phyloP scores from a whole-genome alignment of 106 monocot species.

The Dendrobium chrysotoxum region DNA sequence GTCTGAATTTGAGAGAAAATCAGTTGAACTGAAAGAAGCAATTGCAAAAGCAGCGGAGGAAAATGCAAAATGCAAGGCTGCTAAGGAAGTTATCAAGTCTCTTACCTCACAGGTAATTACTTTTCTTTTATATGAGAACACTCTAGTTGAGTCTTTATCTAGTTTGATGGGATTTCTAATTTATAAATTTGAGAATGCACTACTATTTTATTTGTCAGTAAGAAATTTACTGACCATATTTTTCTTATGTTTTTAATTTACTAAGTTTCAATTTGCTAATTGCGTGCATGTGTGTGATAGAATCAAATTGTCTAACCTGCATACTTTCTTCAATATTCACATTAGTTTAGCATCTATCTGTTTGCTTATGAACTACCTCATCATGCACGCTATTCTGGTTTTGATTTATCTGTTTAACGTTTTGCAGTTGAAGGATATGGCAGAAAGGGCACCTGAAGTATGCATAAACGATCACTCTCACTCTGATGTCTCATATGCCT shows the following conservation, averaged over 20 bases:
- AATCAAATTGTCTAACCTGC: too few species aligned
- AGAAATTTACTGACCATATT: background rate
- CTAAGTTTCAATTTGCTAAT: background rate
- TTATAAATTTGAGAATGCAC: background rate
- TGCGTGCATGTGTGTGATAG: background rate
- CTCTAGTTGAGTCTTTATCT: background rate
- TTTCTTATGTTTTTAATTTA: background rate
- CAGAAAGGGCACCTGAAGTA: conserved; percentile 34
- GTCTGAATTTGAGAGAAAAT: conserved; percentile 46
- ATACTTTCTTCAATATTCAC: too few species aligned
- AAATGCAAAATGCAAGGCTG: conserved; percentile 62
- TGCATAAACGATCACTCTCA: conserved; percentile 14
- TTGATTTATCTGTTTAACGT: background rate
- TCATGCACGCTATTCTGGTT: too few species aligned
- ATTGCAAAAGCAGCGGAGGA: conserved; percentile 53
- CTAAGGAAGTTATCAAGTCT: conserved; percentile 61
- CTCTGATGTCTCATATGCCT: background rate
- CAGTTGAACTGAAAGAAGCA: conserved; percentile 56
- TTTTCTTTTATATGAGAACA: background rate
- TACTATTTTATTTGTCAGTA: conserved; percentile 1
- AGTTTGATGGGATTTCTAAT: background rate
- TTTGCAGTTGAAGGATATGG: conserved; percentile 62
- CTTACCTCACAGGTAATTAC: conserved; percentile 43
- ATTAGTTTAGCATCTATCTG: too few species aligned
- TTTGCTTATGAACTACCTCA: too few species aligned